Evolutionary conservation across 2,329 filamentous ascomycete species (phyloP), one percentile per base, ranked within the genome.

Genomic region (Colletotrichum filicis): DNA sequence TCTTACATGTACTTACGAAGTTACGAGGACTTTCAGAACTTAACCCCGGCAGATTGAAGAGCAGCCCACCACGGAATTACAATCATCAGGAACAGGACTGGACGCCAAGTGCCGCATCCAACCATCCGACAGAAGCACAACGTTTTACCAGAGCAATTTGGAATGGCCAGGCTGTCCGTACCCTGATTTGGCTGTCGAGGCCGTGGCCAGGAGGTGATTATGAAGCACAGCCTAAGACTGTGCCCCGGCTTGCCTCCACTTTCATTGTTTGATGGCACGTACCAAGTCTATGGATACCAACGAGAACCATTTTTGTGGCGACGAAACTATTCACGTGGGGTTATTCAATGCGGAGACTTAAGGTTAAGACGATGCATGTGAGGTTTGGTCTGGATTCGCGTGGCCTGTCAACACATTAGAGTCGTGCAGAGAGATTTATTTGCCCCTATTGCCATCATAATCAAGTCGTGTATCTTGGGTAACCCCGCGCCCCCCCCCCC

Each of bases 41-140:
- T 42, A 32, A 24, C 14, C 32, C 46, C 55, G 61, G 19, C 24
- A 46, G 46, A 60, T 22, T 32, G 19, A 65, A 65, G 52, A 22
- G 32, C 9, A 57, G 30, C 19, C 24, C n/a, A 14, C 11, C 11
- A 55, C 52, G 52, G 62, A 65, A 57, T 28, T 65, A 57, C 53
- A 65, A 57, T 65, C 62, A 65, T 30, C 52, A 65, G 62, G 52
- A 30, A 30, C 32, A 42, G 16, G 30, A 22, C 49, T 26, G 24
- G 42, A 32, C 8, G 42, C 9, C 19, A 53, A 46, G 30, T 14
- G n/a, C 5, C 26, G 37, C 32, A 30, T n/a, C 24, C 32, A 42
- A 56, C 30, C 24, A 30, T n/a, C 32, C 16, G 22, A 65, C 30
- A 14, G 26, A 46, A 22, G 22, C 22, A 16, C 37, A 24, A 7